These are phyloP conservation scores for Suillus brevipes DNA, from an alignment of 768 basidiomycete genomes.

Conservation along the genomic window DNA sequence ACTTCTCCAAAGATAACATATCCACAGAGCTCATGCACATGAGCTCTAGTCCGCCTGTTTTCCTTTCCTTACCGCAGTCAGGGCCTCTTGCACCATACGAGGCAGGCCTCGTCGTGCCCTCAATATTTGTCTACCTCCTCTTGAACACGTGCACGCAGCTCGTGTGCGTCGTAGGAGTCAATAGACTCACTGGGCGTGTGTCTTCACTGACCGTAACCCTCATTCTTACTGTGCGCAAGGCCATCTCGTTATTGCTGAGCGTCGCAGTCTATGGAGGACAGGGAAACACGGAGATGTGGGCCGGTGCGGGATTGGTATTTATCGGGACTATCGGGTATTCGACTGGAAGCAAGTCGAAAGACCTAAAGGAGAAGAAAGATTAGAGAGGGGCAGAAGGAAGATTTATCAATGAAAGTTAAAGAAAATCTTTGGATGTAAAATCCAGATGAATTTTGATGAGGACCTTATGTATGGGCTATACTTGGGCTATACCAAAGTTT, in stretches of 20 bases:
- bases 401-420: too few species aligned
- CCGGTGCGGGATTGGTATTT: slow-evolving; percentile 66
- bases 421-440: too few species aligned
- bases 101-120: slow-evolving; percentile 46
- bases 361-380: slow-evolving; percentile 26
- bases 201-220: slow-evolving; percentile 77
- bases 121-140: slow-evolving; percentile 59
- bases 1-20: slow-evolving; percentile 57
- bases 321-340: slow-evolving; percentile 73
- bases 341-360: slow-evolving; percentile 14
- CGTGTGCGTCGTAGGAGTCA: slow-evolving; percentile 83
- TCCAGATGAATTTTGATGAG: background rate
- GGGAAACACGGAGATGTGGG: slow-evolving; percentile 55
- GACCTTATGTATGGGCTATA: background rate
- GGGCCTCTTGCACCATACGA: slow-evolving; percentile 24
- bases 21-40: slow-evolving; percentile 20
- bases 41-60: slow-evolving; percentile 15
- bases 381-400: too few species aligned
- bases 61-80: slow-evolving; percentile 12
- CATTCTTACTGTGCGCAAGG: slow-evolving; percentile 79
- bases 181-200: slow-evolving; percentile 78
- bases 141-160: slow-evolving; percentile 84
- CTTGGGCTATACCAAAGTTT: background rate
- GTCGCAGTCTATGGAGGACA: slow-evolving; percentile 50
- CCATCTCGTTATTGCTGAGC: slow-evolving; percentile 73